These are phyloP conservation scores for Malassezia sp. DNA, from an alignment of 1,284 basidiomycete species.

Conservation along the genomic window DNA sequence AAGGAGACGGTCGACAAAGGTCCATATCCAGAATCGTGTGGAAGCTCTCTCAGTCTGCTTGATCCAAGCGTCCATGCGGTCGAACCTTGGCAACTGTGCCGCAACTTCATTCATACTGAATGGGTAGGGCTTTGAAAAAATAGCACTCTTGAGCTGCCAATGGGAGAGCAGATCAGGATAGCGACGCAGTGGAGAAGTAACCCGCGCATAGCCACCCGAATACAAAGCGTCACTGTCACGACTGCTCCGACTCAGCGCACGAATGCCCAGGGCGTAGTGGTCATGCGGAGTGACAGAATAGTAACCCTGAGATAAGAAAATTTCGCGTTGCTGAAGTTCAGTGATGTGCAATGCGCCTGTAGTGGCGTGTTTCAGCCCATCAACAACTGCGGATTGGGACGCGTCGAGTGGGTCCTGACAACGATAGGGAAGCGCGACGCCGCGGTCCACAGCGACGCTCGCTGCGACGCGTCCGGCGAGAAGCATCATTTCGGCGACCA, in stretches of 20 bases:
- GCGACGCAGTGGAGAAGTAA: constrained; percentile 76
- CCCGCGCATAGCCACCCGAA: constrained; percentile 56
- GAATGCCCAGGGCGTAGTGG: constrained; percentile 65
- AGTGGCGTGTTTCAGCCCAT: constrained; percentile 3
- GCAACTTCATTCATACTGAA: constrained; percentile 2
- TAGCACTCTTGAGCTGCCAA: constrained; percentile 72
- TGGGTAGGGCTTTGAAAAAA: not conserved
- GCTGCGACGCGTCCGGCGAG: constrained; percentile 68
- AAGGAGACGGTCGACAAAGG: constrained; percentile 15
- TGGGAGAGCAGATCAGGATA: constrained; percentile 74
- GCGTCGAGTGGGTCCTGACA: constrained; percentile 48
- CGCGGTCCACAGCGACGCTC: constrained; percentile 57
- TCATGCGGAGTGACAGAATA: constrained; percentile 48
- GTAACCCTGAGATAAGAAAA: constrained; percentile 11
- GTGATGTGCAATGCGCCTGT: constrained; percentile 18
- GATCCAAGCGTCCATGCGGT: constrained; percentile 22
- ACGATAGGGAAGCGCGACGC: constrained; percentile 61
- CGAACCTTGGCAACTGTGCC: constrained; percentile 18
- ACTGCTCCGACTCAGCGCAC: constrained; percentile 42
- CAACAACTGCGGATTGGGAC: constrained; percentile 37
- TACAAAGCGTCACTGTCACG: constrained; percentile 15
- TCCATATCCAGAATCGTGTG: constrained; percentile 22
- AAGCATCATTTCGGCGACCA: constrained; percentile 77
- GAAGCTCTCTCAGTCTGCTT: constrained; percentile 19
- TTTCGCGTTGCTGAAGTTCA: constrained; percentile 11